Evolutionary conservation across 495 filamentous ascomycete genomes (phyloP), one percentile per base, ranked within the genome.

Genomic region (Symbiotaphrina buchneri): DNA sequence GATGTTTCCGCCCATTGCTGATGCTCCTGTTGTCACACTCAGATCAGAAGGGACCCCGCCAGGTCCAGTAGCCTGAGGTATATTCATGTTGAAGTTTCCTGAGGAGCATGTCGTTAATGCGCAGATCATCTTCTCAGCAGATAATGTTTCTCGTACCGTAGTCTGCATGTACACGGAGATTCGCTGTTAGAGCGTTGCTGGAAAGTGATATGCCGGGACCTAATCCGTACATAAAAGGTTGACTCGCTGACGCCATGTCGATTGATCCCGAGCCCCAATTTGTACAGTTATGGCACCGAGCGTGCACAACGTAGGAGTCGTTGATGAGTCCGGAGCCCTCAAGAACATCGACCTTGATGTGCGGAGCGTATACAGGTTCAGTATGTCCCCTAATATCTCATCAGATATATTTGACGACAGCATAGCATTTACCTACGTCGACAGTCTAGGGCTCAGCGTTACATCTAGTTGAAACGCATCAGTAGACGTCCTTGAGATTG

Each of bases 191-290:
- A 1, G 36, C 23, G 23, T 44, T 24, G 4, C 32, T 37, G 8
- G 28, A 20, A 8, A 47, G 21, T 4, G 17, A 13, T 21, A 32
- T 33, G 4, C 33, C 39, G 2, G 41, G 44, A 11, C 44, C 44
- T 26, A 47, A 41, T 20, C 41, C 44, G 30, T 40, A 47, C 19
- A 47, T 44, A 39, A 38, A 42, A 3, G 44, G 44, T 21, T 41
- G 34, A 5, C 30, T 28, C 7, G 31, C 35, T 16, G 34, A 32
- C 16, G 37, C 32, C 13, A 34, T 18, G 37, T 44, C 30, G 17
- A 47, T 16, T 20, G 30, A 31, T 16, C 30, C 32, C 6, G 15
- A 6, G 10, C 21, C 31, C 44, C 44, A 47, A 26, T 28, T 33
- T n/a, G 34, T 36, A 30, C 44, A 47, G 33, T 40, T 38, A 28